Base-by-base conservation (phyloP, 2,329 filamentous ascomycete species). In the Elsinoe perseae region DNA sequence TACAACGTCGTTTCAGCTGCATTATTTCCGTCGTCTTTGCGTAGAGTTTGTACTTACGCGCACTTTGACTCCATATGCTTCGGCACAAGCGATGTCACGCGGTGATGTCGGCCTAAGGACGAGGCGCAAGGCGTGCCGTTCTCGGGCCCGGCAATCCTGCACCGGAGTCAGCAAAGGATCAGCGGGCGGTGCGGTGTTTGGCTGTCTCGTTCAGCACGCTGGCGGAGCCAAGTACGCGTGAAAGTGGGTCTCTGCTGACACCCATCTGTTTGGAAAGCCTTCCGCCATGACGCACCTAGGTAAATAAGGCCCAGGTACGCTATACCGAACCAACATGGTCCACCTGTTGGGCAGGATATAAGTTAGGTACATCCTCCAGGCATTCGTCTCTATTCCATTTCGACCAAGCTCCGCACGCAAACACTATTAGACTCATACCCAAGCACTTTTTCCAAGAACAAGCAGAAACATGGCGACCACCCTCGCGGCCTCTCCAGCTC, bases 201-300 rank as follows among this genome's bases (percentile, higher is more conserved):
- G 20, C 25, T 18, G 12, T 32, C 28, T 50, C 20, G 40, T 8
- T 50, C 12, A 18, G 44, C 21, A 30, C 10, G 44, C 44, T 16
- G 44, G 44, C 25, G 25, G 12, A 32, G 44, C 44, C 25, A 50
- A 50, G 44, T 50, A 50, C 44, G 44, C 44, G 44, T 30, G 16
- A 32, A 50, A 50, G 44, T 50, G 44, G 44, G 27, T 50, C 44
- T 27, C 10, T 50, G 44, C 44, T 50, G 23, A 50, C 44, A 50
- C 21, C 28, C 44, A 50, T 25, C 44, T 25, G n/a, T 16, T 20
- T 18, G 8, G 4, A 25, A 50, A 10, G 18, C 44, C 21, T 16
- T 30, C 44, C 25, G 44, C n/a, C 27, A 32, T 50, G 44, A 50
- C 44, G 44, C 44, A 50, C 21, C 4, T 44, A 14, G 20, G 20